These are phyloP conservation scores for Stephania cephalantha DNA, from an alignment of 164 flowering plant genomes.

Conservation along the genomic window DNA sequence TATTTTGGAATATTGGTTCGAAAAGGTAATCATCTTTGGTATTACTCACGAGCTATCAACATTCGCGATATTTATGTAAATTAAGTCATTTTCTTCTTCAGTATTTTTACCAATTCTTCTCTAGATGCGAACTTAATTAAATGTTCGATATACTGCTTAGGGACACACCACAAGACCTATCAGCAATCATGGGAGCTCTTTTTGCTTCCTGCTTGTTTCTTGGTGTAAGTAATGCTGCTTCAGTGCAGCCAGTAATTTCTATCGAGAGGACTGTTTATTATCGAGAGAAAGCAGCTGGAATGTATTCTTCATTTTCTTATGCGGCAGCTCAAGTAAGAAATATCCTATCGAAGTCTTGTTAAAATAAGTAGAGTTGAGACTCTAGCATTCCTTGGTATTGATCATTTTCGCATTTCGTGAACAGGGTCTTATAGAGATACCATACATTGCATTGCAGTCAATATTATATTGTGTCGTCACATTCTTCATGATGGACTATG, in stretches of 20 bases:
- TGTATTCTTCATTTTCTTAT: conserved; percentile 77
- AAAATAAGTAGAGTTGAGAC: background rate
- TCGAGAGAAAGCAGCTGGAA: conserved; percentile 85
- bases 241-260: conserved; percentile 79
- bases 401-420: background rate
- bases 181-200: conserved; percentile 69
- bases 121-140: background rate
- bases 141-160: conserved; percentile 25
- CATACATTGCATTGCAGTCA: conserved; percentile 65
- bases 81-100: background rate
- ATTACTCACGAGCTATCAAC: background rate
- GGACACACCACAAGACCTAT: conserved; percentile 42
- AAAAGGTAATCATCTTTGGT: conserved; percentile 43
- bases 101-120: background rate
- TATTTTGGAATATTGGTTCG: conserved; percentile 78
- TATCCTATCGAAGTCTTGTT: background rate
- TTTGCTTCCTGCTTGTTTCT: conserved; percentile 68
- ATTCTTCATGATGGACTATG: conserved; percentile 70
- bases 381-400: background rate
- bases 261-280: conserved; percentile 89
- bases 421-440: conserved; percentile 89
- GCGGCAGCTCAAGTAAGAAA: conserved; percentile 72
- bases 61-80: background rate
- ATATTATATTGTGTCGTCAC: conserved; percentile 62
- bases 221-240: conserved; percentile 74